Conservation (phyloP, 306 rosid genomes). For the Lathyrus aphaca region DNA sequence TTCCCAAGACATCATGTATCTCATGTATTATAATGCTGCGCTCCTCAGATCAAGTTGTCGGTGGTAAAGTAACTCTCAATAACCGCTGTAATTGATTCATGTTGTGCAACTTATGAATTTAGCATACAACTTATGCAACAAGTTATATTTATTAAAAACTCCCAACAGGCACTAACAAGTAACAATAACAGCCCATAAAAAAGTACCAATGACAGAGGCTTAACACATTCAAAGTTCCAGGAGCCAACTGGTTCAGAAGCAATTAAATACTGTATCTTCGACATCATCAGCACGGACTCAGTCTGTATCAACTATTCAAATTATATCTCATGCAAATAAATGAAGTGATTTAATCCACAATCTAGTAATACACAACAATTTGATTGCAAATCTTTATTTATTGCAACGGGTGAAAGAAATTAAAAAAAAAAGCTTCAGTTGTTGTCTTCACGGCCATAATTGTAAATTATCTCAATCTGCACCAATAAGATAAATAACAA, state of each 20-base stretch:
- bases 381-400: slow-evolving; percentile 60
- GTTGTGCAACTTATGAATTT: no score
- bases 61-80: background rate
- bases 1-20: background rate
- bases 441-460: slow-evolving; percentile 86
- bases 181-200: no score
- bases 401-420: slow-evolving; percentile 34
- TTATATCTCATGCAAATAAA: background rate
- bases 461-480: slow-evolving; percentile 84
- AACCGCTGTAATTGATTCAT: background rate
- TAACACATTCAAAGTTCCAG: slow-evolving; percentile 14
- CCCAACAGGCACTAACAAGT: background rate
- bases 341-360: background rate
- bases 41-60: background rate
- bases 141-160: background rate
- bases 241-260: slow-evolving; percentile 13
- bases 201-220: no score
- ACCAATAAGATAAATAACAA: slow-evolving; percentile 27
- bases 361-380: slow-evolving; percentile 34
- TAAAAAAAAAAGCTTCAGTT: slow-evolving; percentile 45
- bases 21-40: background rate
- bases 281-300: slow-evolving; percentile 2
- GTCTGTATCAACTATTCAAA: slow-evolving; percentile 7
- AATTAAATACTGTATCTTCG: slow-evolving; percentile 4
- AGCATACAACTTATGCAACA: background rate